Evolutionary conservation across 352 stramenopile genomes (phyloP).

Genomic region (Phytophthora colocasiae): DNA sequence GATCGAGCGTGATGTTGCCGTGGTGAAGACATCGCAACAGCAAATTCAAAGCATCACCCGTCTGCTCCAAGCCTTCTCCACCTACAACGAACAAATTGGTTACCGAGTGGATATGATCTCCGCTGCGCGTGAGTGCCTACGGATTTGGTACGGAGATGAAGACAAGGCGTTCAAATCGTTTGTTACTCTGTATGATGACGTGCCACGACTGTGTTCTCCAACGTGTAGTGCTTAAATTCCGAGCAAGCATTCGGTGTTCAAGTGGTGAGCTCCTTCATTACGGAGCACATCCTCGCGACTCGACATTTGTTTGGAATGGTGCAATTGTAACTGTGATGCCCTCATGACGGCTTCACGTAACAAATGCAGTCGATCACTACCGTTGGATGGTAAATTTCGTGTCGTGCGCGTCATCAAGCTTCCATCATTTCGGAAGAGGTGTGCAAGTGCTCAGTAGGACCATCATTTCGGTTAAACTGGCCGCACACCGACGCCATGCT

Average conservation of each 20-base stretch:
- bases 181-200: slow-evolving; percentile 63
- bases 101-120: slow-evolving; percentile 66
- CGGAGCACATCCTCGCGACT: slow-evolving; percentile 8
- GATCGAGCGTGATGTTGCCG: slow-evolving; percentile 57
- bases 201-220: slow-evolving; percentile 46
- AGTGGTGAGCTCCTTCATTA: slow-evolving; percentile 37
- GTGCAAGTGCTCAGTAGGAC: slow-evolving; percentile 10
- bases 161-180: slow-evolving; percentile 70
- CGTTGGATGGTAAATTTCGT: too few relatives aligned
- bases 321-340: slow-evolving; percentile 25
- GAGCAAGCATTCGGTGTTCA: neutral
- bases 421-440: slow-evolving; percentile 39
- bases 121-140: slow-evolving; percentile 58
- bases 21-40: slow-evolving; percentile 27
- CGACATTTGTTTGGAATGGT: too few relatives aligned
- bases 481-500: neutral
- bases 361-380: neutral
- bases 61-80: slow-evolving; percentile 74
- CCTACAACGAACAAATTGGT: slow-evolving; percentile 72
- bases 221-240: slow-evolving; percentile 9
- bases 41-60: slow-evolving; percentile 51
- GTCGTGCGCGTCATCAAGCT: neutral
- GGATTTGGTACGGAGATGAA: slow-evolving; percentile 68
- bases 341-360: slow-evolving; percentile 51
- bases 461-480: slow-evolving; percentile 37